Evolutionary conservation across 495 filamentous ascomycete species (phyloP), one percentile per base, ranked within the genome.

Genomic region (Wilcoxina mikolae): DNA sequence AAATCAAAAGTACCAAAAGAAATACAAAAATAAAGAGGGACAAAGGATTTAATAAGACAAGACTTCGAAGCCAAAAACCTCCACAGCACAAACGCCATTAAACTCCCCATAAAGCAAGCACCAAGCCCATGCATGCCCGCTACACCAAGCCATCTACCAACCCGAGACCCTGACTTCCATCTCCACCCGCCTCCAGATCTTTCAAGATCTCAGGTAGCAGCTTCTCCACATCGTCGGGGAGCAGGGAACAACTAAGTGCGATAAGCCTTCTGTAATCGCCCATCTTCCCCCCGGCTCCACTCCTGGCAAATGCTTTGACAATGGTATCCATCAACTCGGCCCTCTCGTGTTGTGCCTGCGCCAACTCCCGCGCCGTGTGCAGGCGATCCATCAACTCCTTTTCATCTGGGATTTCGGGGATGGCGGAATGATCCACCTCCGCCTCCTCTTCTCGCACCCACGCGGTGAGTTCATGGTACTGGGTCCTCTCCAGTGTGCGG

Each of bases 261-360:
- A 68, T 68, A 11, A 68, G 56, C 20, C 61, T 55, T 27, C 68
- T 59, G 43, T 68, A 68, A 39, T 67, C 64, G 29, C 51, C 64
- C 61, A 62, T 67, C 27, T 55, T 68, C 45, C 50, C 67, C 3
- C 65, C 61, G n/a, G 53, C 56, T n/a, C 56, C 58, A 22, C 52
- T 67, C 53, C 46, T 58, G 23, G 55, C 50, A 46, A 55, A 64
- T 1, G 58, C 61, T 25, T 65, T 58, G 18, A 65, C 58, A n/a
- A 65, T 65, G 17, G 57, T 61, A n/a, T 65, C 61, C n/a, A 62
- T 60, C 11, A 65, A 35, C 17, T 60, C 58, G n/a, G 12, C 22
- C 39, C 62, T 55, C 24, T 64, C 52, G 17, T 41, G 53, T 23
- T 65, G 61, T 11, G 49, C 54, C 26, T 57, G 51, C 7, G 54